These are phyloP conservation scores for Curvularia sp. DNA, from an alignment of 2,329 filamentous ascomycete genomes.

Conservation along the genomic window DNA sequence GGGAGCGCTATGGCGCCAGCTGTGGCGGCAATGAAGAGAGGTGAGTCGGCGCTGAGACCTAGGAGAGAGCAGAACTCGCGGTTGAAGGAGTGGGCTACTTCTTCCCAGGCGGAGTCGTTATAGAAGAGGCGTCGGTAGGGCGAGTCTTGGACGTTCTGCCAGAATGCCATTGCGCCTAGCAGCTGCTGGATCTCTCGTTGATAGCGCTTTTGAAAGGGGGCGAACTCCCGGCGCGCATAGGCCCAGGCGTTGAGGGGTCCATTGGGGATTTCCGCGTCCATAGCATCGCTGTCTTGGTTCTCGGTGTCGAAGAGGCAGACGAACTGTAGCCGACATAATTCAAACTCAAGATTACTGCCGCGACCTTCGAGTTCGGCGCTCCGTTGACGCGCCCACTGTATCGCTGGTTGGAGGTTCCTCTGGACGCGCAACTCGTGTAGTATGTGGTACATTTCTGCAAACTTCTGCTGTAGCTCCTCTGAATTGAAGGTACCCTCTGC, in stretches of 20 bases:
- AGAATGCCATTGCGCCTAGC: slow-evolving; percentile 80
- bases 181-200: slow-evolving; percentile 81
- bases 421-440: slow-evolving; percentile 75
- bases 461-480: slow-evolving; percentile 76
- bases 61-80: slow-evolving; percentile 93
- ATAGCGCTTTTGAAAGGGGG: slow-evolving; percentile 76
- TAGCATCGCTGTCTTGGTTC: slow-evolving; percentile 59
- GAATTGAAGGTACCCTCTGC: slow-evolving; percentile 68
- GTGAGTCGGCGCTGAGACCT: slow-evolving; percentile 87
- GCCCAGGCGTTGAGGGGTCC: slow-evolving; percentile 71
- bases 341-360: slow-evolving; percentile 94
- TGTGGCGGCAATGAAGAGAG: slow-evolving; percentile 89
- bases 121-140: slow-evolving; percentile 84
- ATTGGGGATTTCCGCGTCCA: slow-evolving; percentile 38
- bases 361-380: slow-evolving; percentile 74
- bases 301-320: slow-evolving; percentile 75
- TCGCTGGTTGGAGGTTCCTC: slow-evolving; percentile 80
- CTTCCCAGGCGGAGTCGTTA: slow-evolving; percentile 77
- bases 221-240: slow-evolving; percentile 80
- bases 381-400: slow-evolving; percentile 81
- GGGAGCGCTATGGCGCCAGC: slow-evolving; percentile 92
- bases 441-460: slow-evolving; percentile 90
- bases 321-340: slow-evolving; percentile 88
- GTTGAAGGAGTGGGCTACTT: slow-evolving; percentile 86
- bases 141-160: slow-evolving; percentile 74